Percentiles rank a stretch among this genome's conserved stretches.
These are phyloP conservation scores for Desmodesmus armatus DNA, from an alignment of 139 green algal species.

Conservation along the genomic window DNA sequence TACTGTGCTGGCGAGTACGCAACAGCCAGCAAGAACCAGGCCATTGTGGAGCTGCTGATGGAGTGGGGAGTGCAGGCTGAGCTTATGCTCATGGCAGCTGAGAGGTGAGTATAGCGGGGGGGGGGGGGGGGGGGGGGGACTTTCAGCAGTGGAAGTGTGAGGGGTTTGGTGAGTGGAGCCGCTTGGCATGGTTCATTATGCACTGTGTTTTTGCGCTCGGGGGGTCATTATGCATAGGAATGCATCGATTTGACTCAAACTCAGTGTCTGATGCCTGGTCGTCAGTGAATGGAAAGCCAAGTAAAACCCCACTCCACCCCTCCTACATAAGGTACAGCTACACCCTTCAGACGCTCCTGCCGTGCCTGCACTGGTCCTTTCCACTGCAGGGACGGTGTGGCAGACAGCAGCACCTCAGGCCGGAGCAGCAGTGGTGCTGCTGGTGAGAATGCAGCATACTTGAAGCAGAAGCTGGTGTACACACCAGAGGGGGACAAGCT, in stretches of 20 bases:
- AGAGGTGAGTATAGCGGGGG: slow-evolving; percentile 44
- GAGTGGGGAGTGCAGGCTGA: slow-evolving; percentile 63
- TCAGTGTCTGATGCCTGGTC: too few relatives aligned
- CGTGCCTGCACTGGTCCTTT: slow-evolving; percentile 1
- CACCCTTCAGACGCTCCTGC: background rate
- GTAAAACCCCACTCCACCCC: too few relatives aligned
- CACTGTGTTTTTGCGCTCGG: too few relatives aligned
- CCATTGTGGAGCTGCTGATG: slow-evolving; percentile 71
- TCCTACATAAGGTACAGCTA: background rate
- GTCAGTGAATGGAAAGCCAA: too few relatives aligned
- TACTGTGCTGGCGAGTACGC: slow-evolving; percentile 79
- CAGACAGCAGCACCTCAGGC: slow-evolving; percentile 6
- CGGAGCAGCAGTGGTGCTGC: background rate
- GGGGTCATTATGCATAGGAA: too few relatives aligned
- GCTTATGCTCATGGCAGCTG: slow-evolving; percentile 60
- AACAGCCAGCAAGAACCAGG: slow-evolving; percentile 51
- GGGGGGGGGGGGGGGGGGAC: too few relatives aligned
- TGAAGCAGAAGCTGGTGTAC: slow-evolving; percentile 68
- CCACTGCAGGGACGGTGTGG: background rate
- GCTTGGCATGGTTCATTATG: too few relatives aligned
- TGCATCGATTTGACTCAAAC: too few relatives aligned
- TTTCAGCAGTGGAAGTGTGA: too few relatives aligned
- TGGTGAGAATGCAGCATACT: slow-evolving; percentile 56
- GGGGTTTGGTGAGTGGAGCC: too few relatives aligned
- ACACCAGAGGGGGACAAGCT: slow-evolving; percentile 61